phyloP scores from a whole-genome alignment of 192 early-diverging fungal genomes.

The Backusella westeae region DNA sequence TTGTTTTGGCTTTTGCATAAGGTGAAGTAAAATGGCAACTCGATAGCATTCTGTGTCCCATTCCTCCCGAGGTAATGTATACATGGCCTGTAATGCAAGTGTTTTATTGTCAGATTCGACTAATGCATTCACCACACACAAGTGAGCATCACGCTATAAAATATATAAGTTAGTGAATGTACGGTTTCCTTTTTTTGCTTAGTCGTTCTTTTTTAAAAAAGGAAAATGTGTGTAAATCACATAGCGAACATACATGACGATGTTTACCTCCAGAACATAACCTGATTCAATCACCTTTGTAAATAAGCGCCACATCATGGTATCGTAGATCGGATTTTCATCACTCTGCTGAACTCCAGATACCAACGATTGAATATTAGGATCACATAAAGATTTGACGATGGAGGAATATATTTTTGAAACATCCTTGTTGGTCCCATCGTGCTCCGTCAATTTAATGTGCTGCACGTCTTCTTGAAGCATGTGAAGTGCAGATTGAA shows the following conservation, averaged over 20 bases:
- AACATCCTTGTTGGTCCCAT: background rate
- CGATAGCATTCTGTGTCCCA: constrained; percentile 26
- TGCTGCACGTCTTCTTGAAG: constrained; percentile 4
- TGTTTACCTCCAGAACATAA: constrained; percentile 16
- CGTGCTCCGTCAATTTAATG: constrained; percentile 11
- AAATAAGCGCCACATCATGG: constrained; percentile 20
- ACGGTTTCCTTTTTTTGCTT: background rate
- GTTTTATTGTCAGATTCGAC: constrained; percentile 4
- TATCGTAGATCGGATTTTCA: background rate
- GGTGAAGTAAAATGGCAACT: constrained; percentile 19
- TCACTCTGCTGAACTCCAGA: background rate
- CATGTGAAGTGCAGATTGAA: constrained; percentile 1
- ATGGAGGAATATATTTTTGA: constrained; percentile 22
- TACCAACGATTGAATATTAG: background rate
- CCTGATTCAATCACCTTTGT: constrained; percentile 27
- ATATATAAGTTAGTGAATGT: background rate
- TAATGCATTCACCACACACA: constrained; percentile 9
- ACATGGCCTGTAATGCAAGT: constrained; percentile 24
- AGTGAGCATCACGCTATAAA: constrained; percentile 9
- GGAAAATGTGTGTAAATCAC: background rate
- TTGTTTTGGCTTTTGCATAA: constrained; percentile 16
- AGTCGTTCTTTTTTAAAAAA: background rate
- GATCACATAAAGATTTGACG: constrained; percentile 19
- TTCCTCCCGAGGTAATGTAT: constrained; percentile 17
- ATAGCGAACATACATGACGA: background rate